A percentile compares a stretch with the other conserved stretches of the same genome.
Evolutionary conservation across 352 stramenopile genomes (phyloP).

Genomic region (Phytophthora multivora): DNA sequence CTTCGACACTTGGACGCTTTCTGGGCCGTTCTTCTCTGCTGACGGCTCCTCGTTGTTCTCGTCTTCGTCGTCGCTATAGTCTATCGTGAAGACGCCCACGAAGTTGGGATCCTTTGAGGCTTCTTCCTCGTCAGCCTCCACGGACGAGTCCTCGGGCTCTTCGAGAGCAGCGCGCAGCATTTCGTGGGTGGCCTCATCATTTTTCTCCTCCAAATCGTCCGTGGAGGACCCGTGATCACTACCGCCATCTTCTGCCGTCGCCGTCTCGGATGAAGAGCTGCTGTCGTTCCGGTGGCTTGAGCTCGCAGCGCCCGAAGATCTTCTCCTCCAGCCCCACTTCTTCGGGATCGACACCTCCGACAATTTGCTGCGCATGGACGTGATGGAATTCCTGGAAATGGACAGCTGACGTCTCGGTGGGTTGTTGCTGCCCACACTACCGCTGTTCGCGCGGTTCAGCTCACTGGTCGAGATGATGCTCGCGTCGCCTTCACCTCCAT

Average conservation of each 20-base stretch:
- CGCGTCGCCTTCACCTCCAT: constrained; percentile 68
- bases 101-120: constrained; percentile 46
- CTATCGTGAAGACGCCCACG: constrained; percentile 81
- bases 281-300: constrained; percentile 58
- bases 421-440: constrained; percentile 27
- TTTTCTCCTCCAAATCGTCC: constrained; percentile 50
- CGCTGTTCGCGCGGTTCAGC: constrained; percentile 29
- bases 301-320: constrained; percentile 36
- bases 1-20: constrained; percentile 12
- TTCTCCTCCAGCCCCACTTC: constrained; percentile 56
- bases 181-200: constrained; percentile 45
- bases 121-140: constrained; percentile 13
- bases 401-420: constrained; percentile 44
- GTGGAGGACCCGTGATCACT: constrained; percentile 65
- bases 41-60: constrained; percentile 28
- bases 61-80: constrained; percentile 80
- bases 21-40: not conserved
- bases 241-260: constrained; percentile 62
- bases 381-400: constrained; percentile 61
- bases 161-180: constrained; percentile 46
- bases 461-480: constrained; percentile 74
- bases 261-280: constrained; percentile 64
- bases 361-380: constrained; percentile 55
- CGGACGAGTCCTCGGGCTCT: constrained; percentile 32
- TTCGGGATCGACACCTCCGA: constrained; percentile 78